A percentile compares a stretch with the other conserved stretches of the same genome.
phyloP scores from a whole-genome alignment of 495 filamentous ascomycete genomes.

The Penicillium diatomitis region DNA sequence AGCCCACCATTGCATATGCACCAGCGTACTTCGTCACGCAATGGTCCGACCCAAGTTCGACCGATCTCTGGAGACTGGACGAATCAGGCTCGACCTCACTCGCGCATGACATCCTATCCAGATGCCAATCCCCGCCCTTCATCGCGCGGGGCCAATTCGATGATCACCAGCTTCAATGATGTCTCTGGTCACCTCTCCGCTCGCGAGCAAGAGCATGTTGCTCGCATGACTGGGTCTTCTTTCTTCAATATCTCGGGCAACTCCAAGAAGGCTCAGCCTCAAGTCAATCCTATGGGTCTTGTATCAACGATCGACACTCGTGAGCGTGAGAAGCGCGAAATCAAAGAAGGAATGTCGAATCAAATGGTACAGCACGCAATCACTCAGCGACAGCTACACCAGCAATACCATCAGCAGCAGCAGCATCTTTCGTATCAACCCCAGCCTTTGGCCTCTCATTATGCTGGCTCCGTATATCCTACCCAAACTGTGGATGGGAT shows the following conservation, averaged over 20 bases:
- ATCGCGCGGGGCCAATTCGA: constrained; percentile 38
- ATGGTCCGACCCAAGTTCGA: constrained; percentile 34
- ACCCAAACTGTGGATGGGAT: constrained; percentile 14
- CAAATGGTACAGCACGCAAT: constrained; percentile 75
- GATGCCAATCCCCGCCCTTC: constrained; percentile 39
- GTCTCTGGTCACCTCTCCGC: constrained; percentile 67
- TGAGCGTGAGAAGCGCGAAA: constrained; percentile 63
- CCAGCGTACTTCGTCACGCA: constrained; percentile 46
- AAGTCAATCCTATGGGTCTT: constrained; percentile 49
- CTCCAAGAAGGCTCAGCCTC: constrained; percentile 32
- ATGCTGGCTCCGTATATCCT: constrained; percentile 13
- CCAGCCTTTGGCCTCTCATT: constrained; percentile 22
- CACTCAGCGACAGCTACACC: constrained; percentile 57
- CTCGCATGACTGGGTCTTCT: constrained; percentile 75
- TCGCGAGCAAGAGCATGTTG: constrained; percentile 89
- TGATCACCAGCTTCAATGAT: constrained; percentile 42
- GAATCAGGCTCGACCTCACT: constrained; percentile 37
- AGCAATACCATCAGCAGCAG: constrained; percentile 38
- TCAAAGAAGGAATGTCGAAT: constrained; percentile 61
- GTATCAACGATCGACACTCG: constrained; percentile 69
- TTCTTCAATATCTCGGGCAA: constrained; percentile 61
- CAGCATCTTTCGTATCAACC: constrained; percentile 29
- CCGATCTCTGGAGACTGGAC: constrained; percentile 50
- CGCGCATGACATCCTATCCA: constrained; percentile 24
- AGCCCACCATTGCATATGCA: constrained; percentile 45